These are phyloP conservation scores for Hypoxylon sp. DNA, from an alignment of 2,329 filamentous ascomycete genomes.

Conservation along the genomic window DNA sequence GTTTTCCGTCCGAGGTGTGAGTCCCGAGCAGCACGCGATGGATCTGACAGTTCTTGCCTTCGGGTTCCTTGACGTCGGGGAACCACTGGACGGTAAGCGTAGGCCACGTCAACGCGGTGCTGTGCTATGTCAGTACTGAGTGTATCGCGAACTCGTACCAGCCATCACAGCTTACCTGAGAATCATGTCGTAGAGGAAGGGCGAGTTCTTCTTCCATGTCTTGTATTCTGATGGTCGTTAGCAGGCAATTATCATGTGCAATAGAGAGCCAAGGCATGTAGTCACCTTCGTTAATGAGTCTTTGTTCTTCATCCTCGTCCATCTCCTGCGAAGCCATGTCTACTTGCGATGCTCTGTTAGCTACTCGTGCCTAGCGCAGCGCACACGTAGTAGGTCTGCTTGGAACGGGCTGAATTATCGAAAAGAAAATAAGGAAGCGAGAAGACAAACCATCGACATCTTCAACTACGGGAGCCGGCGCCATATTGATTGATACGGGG, in stretches of 20 bases:
- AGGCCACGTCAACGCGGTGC: conserved; percentile 95
- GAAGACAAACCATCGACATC: conserved; percentile 58
- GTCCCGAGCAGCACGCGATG: conserved; percentile 94
- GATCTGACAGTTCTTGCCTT: conserved; percentile 84
- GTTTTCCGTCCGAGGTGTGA: conserved; percentile 84
- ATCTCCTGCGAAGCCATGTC: conserved; percentile 68
- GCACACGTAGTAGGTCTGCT: too few species aligned
- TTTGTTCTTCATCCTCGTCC: conserved; percentile 77
- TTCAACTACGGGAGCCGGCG: conserved; percentile 56
- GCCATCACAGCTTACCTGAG: conserved; percentile 66
- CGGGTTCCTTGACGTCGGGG: conserved; percentile 87
- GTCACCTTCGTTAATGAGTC: conserved; percentile 90
- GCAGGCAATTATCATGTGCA: not conserved
- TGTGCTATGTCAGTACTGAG: conserved; percentile 10
- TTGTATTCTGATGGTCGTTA: conserved; percentile 79
- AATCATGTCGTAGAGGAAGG: conserved; percentile 98
- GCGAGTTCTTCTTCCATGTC: conserved; percentile 99
- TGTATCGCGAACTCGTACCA: conserved; percentile 3
- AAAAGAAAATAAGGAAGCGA: not conserved
- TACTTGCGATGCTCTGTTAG: conserved; percentile 47
- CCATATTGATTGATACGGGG: conserved; percentile 51
- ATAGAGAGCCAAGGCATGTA: conserved; percentile 1
- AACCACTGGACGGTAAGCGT: conserved; percentile 98
- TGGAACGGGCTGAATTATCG: not conserved
- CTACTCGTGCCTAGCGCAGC: too few species aligned